These are phyloP conservation scores for Cladosporium austrohemisphaericum DNA, from an alignment of 2,329 filamentous ascomycete species.

Conservation along the genomic window DNA sequence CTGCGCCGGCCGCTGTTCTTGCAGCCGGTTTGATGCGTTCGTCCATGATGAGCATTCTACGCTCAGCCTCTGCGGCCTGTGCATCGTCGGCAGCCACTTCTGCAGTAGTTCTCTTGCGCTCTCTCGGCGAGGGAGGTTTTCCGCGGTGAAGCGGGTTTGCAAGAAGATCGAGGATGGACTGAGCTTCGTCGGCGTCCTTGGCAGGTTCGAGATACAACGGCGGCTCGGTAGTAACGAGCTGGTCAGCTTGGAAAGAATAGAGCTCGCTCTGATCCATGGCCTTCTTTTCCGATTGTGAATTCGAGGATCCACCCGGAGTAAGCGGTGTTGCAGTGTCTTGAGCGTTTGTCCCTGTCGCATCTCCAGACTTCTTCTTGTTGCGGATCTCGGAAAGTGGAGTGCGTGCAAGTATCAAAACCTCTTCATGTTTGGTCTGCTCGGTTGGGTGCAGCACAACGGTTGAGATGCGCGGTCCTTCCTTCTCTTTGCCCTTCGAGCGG, in stretches of 20 bases:
- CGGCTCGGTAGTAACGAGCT: conserved; percentile 69
- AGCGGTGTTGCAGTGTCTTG: conserved; percentile 54
- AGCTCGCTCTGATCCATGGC: conserved; percentile 72
- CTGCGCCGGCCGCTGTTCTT: conserved; percentile 53
- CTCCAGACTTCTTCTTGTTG: conserved; percentile 37
- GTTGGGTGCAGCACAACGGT: conserved; percentile 87
- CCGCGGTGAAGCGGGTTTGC: conserved; percentile 74
- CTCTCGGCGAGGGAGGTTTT: conserved; percentile 77
- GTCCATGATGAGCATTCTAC: conserved; percentile 89
- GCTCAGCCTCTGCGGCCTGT: conserved; percentile 79
- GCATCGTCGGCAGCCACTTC: conserved; percentile 95
- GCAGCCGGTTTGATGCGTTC: conserved; percentile 67
- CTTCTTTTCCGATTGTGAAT: conserved; percentile 59
- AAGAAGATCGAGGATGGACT: conserved; percentile 66
- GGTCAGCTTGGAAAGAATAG: conserved; percentile 69
- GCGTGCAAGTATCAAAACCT: conserved; percentile 70
- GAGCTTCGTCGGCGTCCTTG: conserved; percentile 63
- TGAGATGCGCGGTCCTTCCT: conserved; percentile 54
- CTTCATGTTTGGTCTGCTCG: conserved; percentile 66
- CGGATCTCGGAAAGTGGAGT: conserved; percentile 57
- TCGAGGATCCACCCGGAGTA: conserved; percentile 61
- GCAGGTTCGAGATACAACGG: conserved; percentile 76
- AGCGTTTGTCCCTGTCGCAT: conserved; percentile 11
- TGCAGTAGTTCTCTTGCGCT: conserved; percentile 86
- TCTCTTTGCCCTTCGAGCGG: conserved; percentile 35